Percentiles rank a stretch among this genome's conserved stretches.
phyloP scores from a whole-genome alignment of 2,329 filamentous ascomycete species.

The Pseudogymnoascus destructans region DNA sequence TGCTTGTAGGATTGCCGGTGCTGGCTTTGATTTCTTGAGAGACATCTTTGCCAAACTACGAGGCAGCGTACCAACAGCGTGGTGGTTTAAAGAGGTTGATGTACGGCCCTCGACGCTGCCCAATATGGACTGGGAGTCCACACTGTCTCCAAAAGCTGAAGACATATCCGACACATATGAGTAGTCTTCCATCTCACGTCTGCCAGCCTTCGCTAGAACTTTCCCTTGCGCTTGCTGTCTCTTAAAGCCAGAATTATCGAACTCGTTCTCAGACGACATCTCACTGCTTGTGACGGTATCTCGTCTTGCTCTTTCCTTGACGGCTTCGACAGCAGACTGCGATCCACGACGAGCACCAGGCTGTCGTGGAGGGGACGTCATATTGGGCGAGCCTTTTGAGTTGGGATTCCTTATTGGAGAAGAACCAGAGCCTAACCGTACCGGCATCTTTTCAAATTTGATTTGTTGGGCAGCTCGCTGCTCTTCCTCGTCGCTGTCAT shows the following conservation, averaged over 20 bases:
- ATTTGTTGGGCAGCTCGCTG: slow-evolving; percentile 73
- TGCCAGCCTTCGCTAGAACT: slow-evolving; percentile 41
- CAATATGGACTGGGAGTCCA: slow-evolving; percentile 60
- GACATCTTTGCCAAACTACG: slow-evolving; percentile 47
- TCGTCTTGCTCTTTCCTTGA: slow-evolving; percentile 55
- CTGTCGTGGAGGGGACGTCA: slow-evolving; percentile 57
- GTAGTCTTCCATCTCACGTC: slow-evolving; percentile 41
- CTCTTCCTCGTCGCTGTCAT: slow-evolving; percentile 68
- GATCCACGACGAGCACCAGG: slow-evolving; percentile 48
- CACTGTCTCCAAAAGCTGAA: slow-evolving; percentile 51
- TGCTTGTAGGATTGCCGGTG: slow-evolving; percentile 44
- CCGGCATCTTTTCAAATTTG: slow-evolving; percentile 91
- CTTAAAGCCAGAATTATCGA: slow-evolving; percentile 53
- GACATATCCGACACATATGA: slow-evolving; percentile 50
- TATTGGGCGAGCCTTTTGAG: slow-evolving; percentile 45
- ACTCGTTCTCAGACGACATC: slow-evolving; percentile 70
- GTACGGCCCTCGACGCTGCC: slow-evolving; percentile 48
- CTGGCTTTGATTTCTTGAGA: slow-evolving; percentile 48
- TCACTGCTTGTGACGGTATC: slow-evolving; percentile 75
- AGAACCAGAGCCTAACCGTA: slow-evolving; percentile 73
- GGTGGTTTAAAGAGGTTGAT: slow-evolving; percentile 39
- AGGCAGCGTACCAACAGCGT: slow-evolving; percentile 46
- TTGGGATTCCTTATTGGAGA: slow-evolving; percentile 66
- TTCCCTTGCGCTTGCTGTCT: slow-evolving; percentile 48
- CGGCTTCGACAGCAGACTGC: slow-evolving; percentile 54